Evolutionary conservation across 805 yeast genomes (phyloP).

Genomic region (Ogataea trehalophila): DNA sequence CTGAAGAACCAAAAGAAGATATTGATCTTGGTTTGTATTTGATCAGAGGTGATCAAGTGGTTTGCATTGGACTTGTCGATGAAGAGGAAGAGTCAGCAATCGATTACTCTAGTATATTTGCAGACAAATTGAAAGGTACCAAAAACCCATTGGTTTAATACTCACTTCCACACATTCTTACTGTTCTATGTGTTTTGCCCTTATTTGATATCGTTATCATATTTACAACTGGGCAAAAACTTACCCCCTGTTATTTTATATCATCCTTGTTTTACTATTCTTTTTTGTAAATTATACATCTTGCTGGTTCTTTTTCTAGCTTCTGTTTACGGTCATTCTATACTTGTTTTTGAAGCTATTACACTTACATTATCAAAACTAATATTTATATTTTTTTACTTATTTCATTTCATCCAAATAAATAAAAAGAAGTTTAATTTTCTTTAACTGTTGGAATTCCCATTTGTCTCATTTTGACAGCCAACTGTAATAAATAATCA

Average conservation of each 20-base stretch:
- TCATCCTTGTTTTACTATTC: no score
- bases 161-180: not conserved
- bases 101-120: slow-evolving; percentile 35
- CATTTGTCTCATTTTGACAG: slow-evolving; percentile 70
- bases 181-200: not conserved
- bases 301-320: no score
- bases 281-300: no score
- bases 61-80: slow-evolving; percentile 51
- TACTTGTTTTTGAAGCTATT: no score
- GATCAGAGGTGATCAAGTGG: slow-evolving; percentile 56
- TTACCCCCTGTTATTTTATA: no score
- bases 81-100: slow-evolving; percentile 34
- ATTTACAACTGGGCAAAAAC: no score
- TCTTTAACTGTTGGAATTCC: slow-evolving; percentile 51
- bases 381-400: not conserved
- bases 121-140: slow-evolving; percentile 24
- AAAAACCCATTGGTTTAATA: slow-evolving; percentile 23
- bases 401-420: not conserved
- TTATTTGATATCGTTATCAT: no score
- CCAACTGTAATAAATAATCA: slow-evolving; percentile 81
- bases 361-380: slow-evolving; percentile 7
- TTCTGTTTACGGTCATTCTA: no score
- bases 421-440: not conserved
- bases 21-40: slow-evolving; percentile 44
- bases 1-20: slow-evolving; percentile 34